Conservation (phyloP, 1,139 yeast species). For the Geotrichum candidum region DNA sequence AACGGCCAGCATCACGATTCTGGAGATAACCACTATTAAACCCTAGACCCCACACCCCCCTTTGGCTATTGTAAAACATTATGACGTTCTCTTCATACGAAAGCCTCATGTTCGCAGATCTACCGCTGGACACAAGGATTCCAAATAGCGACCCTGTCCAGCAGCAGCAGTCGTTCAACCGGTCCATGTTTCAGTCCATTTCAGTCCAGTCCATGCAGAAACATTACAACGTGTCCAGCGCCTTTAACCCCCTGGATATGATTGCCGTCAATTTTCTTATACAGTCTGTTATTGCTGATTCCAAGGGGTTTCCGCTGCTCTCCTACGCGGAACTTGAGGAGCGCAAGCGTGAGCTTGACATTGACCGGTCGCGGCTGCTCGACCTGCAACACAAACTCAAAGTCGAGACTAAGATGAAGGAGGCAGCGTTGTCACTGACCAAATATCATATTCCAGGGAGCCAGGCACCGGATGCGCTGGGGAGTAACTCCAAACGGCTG, state of each 20-base stretch:
- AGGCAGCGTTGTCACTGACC: constrained; percentile 34
- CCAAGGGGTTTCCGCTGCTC: constrained; percentile 28
- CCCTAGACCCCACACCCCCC: not conserved
- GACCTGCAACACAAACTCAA: constrained; percentile 30
- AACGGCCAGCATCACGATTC: not conserved
- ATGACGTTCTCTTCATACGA: not conserved
- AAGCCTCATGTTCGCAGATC: constrained; percentile 10
- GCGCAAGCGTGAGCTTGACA: constrained; percentile 25
- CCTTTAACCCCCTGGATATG: constrained; percentile 1
- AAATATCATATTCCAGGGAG: constrained; percentile 23
- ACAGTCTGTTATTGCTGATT: constrained; percentile 32
- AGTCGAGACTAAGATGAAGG: constrained; percentile 33
- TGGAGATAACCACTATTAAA: not conserved
- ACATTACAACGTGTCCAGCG: not conserved
- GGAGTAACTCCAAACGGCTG: constrained; percentile 26
- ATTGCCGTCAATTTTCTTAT: constrained; percentile 20
- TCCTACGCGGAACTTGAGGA: constrained; percentile 33
- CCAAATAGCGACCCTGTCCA: not conserved
- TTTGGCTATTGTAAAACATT: not conserved
- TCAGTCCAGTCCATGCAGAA: constrained; percentile 1
- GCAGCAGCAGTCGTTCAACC: not conserved
- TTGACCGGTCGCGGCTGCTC: constrained; percentile 24
- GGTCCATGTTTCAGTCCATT: not conserved
- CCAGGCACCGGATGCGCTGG: constrained; percentile 5
- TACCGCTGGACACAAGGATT: not conserved